These are phyloP conservation scores for Vigna radiata DNA, from an alignment of 306 rosid species.

Conservation along the genomic window DNA sequence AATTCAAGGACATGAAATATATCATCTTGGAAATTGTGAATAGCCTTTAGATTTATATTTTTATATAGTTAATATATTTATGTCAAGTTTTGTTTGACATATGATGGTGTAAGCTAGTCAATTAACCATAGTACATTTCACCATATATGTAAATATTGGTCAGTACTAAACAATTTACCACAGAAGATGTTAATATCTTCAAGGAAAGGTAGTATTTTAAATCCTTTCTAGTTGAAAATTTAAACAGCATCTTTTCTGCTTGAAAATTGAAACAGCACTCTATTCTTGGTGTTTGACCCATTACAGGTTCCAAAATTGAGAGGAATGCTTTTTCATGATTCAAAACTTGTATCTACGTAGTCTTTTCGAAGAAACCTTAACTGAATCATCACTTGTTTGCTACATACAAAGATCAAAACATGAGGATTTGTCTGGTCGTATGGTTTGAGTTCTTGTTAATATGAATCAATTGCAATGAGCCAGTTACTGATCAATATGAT, in stretches of 20 bases:
- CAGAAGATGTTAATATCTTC: constrained; percentile 30
- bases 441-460: background rate
- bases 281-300: constrained; percentile 26
- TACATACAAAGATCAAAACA: background rate
- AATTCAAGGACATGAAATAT: background rate
- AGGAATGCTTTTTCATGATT: constrained; percentile 4
- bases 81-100: background rate
- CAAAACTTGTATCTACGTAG: background rate
- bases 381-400: constrained; percentile 25
- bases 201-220: constrained; percentile 17
- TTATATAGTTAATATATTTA: background rate
- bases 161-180: background rate
- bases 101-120: constrained; percentile 1
- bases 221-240: constrained; percentile 21
- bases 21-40: background rate
- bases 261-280: constrained; percentile 26
- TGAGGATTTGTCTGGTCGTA: background rate
- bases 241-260: constrained; percentile 16
- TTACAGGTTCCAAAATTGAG: constrained; percentile 20
- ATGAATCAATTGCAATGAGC: background rate
- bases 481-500: background rate
- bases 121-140: background rate
- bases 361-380: background rate
- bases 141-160: background rate
- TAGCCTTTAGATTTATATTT: background rate